A percentile compares a stretch with the other conserved stretches of the same genome.
These are phyloP conservation scores for Pinus taeda DNA, from an alignment of 75 land plant species.

Conservation along the genomic window DNA sequence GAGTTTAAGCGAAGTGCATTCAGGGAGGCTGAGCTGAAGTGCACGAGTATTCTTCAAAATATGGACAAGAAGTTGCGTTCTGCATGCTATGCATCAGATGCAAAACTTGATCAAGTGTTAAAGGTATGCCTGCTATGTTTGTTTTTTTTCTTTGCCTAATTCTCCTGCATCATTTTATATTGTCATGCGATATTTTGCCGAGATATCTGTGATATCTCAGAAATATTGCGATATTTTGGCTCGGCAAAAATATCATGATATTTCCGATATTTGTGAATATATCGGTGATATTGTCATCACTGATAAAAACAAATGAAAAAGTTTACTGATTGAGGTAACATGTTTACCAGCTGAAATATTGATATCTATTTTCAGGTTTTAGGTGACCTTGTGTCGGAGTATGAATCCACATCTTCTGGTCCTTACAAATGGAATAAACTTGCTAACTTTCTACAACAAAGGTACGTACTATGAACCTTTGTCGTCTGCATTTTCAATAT, in stretches of 20 bases:
- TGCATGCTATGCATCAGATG: conserved; percentile 72
- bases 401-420: conserved; percentile 69
- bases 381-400: conserved; percentile 59
- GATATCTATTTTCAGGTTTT: conserved; percentile 55
- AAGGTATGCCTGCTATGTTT: conserved; percentile 36
- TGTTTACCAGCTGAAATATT: background rate
- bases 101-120: conserved; percentile 58
- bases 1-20: conserved; percentile 74
- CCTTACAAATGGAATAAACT: conserved; percentile 84
- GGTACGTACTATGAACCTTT: conserved; percentile 38
- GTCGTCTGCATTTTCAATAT: background rate
- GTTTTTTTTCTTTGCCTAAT: no score
- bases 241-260: no score
- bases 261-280: no score
- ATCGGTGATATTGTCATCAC: no score
- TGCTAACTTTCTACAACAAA: conserved; percentile 60
- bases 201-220: no score
- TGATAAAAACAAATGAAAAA: no score
- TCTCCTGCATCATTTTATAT: no score
- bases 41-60: conserved; percentile 61
- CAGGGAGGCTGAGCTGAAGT: conserved; percentile 79
- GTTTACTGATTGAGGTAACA: no score
- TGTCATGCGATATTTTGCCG: no score
- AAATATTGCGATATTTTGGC: no score
- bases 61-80: conserved; percentile 81